Conservation (phyloP, 1,284 basidiomycete genomes). For the Apiotrichum laibachii region DNA sequence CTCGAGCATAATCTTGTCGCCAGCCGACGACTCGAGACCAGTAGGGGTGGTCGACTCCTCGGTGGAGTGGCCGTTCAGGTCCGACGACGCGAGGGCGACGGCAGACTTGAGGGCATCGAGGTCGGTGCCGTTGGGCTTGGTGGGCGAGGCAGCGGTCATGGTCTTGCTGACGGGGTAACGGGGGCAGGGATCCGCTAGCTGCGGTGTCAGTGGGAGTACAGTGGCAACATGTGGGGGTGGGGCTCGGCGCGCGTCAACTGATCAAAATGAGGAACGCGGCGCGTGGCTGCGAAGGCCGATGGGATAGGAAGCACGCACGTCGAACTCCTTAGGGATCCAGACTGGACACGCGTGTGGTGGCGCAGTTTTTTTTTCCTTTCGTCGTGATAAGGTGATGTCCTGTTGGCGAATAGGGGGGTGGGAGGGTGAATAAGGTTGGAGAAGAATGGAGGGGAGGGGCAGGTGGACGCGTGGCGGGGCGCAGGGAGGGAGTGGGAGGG, state of each 20-base stretch:
- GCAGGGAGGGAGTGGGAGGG: neutral
- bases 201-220: neutral
- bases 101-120: slow-evolving; percentile 25
- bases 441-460: neutral
- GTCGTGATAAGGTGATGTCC: neutral
- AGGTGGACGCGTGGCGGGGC: neutral
- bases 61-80: slow-evolving; percentile 38
- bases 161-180: slow-evolving; percentile 11
- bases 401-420: neutral
- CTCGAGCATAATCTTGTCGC: slow-evolving; percentile 67
- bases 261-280: too few relatives aligned
- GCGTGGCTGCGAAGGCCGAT: too few relatives aligned
- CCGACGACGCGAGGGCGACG: slow-evolving; percentile 13
- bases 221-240: neutral
- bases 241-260: neutral
- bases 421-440: neutral
- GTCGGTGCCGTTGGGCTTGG: slow-evolving; percentile 30
- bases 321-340: slow-evolving; percentile 13
- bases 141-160: slow-evolving; percentile 35
- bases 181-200: slow-evolving; percentile 22
- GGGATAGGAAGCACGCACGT: slow-evolving; percentile 9
- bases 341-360: neutral
- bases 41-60: slow-evolving; percentile 22
- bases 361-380: neutral
- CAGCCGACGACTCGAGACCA: slow-evolving; percentile 7